Percentiles rank a stretch among this genome's conserved stretches.
Conservation (phyloP, 2,329 filamentous ascomycete genomes). For the Colletotrichum musae region DNA sequence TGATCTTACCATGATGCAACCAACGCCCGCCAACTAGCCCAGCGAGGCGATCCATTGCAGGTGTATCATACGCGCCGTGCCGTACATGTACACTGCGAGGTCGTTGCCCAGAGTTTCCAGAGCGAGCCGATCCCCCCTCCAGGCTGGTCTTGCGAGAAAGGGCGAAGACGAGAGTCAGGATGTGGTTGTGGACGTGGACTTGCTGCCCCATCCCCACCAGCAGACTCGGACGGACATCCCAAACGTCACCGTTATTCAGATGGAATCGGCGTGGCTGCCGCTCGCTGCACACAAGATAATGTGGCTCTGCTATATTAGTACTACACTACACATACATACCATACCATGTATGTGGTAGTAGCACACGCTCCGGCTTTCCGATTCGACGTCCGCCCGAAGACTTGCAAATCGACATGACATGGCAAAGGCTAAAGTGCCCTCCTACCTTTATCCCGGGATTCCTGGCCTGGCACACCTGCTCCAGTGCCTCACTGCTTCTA, state of each 20-base stretch:
- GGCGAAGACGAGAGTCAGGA: neutral
- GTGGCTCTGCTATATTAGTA: neutral
- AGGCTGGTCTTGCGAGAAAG: conserved; percentile 32
- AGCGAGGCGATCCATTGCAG: neutral
- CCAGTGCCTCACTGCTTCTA: neutral
- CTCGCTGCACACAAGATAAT: conserved; percentile 14
- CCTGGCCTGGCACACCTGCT: conserved; percentile 1
- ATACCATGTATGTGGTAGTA: neutral
- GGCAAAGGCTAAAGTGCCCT: conserved; percentile 19
- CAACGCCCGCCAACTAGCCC: conserved; percentile 2
- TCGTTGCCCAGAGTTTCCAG: conserved; percentile 19
- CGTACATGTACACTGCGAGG: neutral
- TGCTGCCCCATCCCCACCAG: conserved; percentile 8
- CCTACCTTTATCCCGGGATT: conserved; percentile 2
- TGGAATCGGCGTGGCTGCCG: conserved; percentile 32
- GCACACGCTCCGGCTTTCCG: conserved; percentile 23
- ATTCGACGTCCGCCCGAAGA: conserved; percentile 17
- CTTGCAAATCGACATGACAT: conserved; percentile 26
- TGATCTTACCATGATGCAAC: conserved; percentile 24
- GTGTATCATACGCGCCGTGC: neutral
- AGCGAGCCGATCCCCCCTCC: conserved; percentile 7
- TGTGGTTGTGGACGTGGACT: too few relatives aligned
- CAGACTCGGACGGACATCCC: conserved; percentile 15
- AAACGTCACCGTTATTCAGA: conserved; percentile 39
- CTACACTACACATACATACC: too few relatives aligned